Evolutionary conservation across 2,329 filamentous ascomycete species (phyloP), one percentile per base, ranked within the genome.

Genomic region (Calonectria hongkongensis): DNA sequence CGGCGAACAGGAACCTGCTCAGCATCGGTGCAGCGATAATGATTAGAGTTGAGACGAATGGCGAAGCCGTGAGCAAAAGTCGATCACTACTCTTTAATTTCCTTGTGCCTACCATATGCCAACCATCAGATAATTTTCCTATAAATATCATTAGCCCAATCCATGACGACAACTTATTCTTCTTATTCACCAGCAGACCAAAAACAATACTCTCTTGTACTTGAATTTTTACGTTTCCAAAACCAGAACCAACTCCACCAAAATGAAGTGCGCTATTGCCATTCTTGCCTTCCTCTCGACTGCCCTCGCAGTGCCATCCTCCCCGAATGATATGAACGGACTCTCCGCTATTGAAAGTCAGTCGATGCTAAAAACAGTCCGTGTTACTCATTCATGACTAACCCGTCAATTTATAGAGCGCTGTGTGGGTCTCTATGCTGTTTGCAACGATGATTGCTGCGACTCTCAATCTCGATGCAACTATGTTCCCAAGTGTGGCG

Each of bases 281-380:
- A 27, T 51, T 30, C 15, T 51, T 16, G 48, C 48, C 48, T 51
- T 51, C 48, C 27, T 51, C 27, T 30, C 48, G 15, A 13, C 28
- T n/a, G 48, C 25, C 16, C 27, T 51, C 48, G 48, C 48, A 8
- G 48, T 51, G 48, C 48, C 48, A 30, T 51, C 48, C 4, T 51
- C 48, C 27, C 48, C 27, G 7, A 30, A 18, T 15, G 48, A 51
- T 18, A 30, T 10, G 5, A 15, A 13, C 27, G 48, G 25, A n/a
- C 27, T 51, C 15, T 27, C 48, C 18, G 48, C 48, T 10, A 13
- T 51, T 18, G 48, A 51, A 28, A 51, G 48, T 51, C 15, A 51
- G 48, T 51, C 7, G 18, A 30, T n/a, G 5, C 9, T 30, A 1
- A 30, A 9, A 9, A 30, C 3, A 30, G 0, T 2, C 2, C 10